A percentile compares a stretch with the other conserved stretches of the same genome.
Evolutionary conservation across 1,139 yeast species (phyloP).

Genomic region (Scheffersomyces titani): DNA sequence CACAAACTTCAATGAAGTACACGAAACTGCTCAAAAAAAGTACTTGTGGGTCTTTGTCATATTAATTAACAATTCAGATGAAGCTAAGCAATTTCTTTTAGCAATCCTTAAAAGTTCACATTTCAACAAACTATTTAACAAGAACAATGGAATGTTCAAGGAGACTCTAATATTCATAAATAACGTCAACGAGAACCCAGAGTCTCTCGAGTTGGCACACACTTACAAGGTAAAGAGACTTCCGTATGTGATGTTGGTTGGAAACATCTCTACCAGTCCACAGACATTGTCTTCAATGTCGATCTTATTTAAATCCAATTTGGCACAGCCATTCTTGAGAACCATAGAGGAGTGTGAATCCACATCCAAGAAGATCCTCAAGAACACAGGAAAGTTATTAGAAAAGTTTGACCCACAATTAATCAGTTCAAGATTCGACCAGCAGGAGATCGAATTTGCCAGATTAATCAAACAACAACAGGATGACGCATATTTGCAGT

Average conservation of each 20-base stretch:
- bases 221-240: constrained; percentile 39
- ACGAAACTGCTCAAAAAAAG: constrained; percentile 39
- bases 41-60: constrained; percentile 48
- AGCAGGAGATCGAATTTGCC: constrained; percentile 53
- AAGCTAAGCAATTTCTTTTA: constrained; percentile 27
- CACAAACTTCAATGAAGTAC: constrained; percentile 45
- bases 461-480: constrained; percentile 55
- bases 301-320: constrained; percentile 42
- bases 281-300: constrained; percentile 52
- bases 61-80: constrained; percentile 37
- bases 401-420: constrained; percentile 54
- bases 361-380: constrained; percentile 29
- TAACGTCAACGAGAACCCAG: constrained; percentile 43
- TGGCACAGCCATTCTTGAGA: constrained; percentile 22
- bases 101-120: constrained; percentile 25
- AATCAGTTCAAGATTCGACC: constrained; percentile 50
- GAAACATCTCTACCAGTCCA: constrained; percentile 54
- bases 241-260: constrained; percentile 50
- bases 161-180: constrained; percentile 45
- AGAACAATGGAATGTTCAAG: constrained; percentile 33
- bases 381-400: constrained; percentile 35
- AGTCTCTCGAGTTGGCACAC: constrained; percentile 52
- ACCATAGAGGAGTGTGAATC: constrained; percentile 17
- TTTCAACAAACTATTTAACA: constrained; percentile 36
- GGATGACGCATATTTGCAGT: constrained; percentile 56